These are phyloP conservation scores for Metschnikowia similis DNA, from an alignment of 805 yeast species.

Conservation along the genomic window DNA sequence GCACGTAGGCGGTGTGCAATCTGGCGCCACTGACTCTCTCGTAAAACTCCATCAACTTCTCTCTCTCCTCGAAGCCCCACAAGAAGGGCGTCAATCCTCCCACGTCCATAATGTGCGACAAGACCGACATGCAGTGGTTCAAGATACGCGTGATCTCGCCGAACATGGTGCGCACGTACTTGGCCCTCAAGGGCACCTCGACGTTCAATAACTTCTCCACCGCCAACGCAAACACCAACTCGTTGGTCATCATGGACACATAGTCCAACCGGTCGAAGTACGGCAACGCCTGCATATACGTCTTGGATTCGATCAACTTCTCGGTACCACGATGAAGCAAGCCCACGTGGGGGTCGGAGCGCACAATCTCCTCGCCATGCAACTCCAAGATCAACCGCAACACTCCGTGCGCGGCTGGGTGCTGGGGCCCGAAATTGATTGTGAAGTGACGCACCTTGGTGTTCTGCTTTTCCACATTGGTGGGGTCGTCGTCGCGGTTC, in stretches of 20 bases:
- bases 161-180: constrained; percentile 79
- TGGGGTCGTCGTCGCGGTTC: constrained; percentile 42
- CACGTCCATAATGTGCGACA: constrained; percentile 90
- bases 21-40: constrained; percentile 90
- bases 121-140: constrained; percentile 82
- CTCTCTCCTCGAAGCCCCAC: constrained; percentile 94
- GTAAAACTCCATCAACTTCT: constrained; percentile 87
- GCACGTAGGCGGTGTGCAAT: constrained; percentile 79
- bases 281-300: constrained; percentile 84
- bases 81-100: constrained; percentile 91
- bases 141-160: constrained; percentile 82
- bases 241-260: constrained; percentile 87
- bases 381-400: constrained; percentile 79
- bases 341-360: constrained; percentile 89
- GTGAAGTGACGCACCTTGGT: constrained; percentile 79
- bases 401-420: constrained; percentile 94
- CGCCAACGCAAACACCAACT: constrained; percentile 77
- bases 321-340: constrained; percentile 86
- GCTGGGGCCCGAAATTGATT: constrained; percentile 89
- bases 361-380: constrained; percentile 82
- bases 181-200: constrained; percentile 81
- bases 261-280: constrained; percentile 85
- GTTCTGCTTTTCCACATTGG: constrained; percentile 39
- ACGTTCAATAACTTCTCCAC: constrained; percentile 80
- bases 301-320: constrained; percentile 79